Percentiles rank a stretch among this genome's conserved stretches.
Evolutionary conservation across 768 basidiomycete genomes (phyloP).

Genomic region (Russula olivacea): DNA sequence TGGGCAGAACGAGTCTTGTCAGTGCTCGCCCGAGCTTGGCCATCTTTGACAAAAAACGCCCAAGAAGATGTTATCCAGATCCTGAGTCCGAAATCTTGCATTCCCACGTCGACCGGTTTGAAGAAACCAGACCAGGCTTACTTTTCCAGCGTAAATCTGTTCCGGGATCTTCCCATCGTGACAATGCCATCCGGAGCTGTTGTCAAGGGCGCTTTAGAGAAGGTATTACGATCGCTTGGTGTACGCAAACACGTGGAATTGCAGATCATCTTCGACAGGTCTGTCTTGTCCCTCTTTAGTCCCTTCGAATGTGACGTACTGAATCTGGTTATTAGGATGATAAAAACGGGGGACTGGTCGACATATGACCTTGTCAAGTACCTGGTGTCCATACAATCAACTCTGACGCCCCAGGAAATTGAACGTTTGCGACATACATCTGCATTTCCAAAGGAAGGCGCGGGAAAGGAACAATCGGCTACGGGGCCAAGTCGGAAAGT

Average conservation of each 20-base stretch:
- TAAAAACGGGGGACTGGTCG: slow-evolving; percentile 87
- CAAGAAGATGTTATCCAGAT: slow-evolving; percentile 40
- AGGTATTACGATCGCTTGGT: slow-evolving; percentile 63
- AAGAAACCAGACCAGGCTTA: slow-evolving; percentile 68
- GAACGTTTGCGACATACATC: slow-evolving; percentile 54
- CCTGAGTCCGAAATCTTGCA: slow-evolving; percentile 41
- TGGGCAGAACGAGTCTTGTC: slow-evolving; percentile 81
- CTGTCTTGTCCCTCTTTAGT: slow-evolving; percentile 13
- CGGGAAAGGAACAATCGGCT: slow-evolving; percentile 23
- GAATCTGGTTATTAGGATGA: slow-evolving; percentile 50
- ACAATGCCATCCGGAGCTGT: slow-evolving; percentile 54
- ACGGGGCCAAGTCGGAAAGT: slow-evolving; percentile 33
- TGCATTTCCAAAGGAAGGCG: slow-evolving; percentile 63
- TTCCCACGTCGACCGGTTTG: slow-evolving; percentile 61
- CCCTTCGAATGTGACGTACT: background rate
- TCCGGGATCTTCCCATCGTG: slow-evolving; percentile 83
- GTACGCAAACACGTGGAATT: slow-evolving; percentile 90
- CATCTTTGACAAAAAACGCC: slow-evolving; percentile 44
- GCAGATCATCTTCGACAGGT: slow-evolving; percentile 90
- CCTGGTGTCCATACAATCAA: slow-evolving; percentile 72
- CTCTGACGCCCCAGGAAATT: slow-evolving; percentile 51
- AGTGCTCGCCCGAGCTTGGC: slow-evolving; percentile 67
- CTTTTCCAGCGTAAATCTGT: slow-evolving; percentile 80
- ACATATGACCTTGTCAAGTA: slow-evolving; percentile 81
- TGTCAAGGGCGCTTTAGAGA: slow-evolving; percentile 70